Percentiles rank a stretch among this genome's conserved stretches.
phyloP scores from a whole-genome alignment of 176 grass and related monocot genomes.

The Saccharum spontaneum region DNA sequence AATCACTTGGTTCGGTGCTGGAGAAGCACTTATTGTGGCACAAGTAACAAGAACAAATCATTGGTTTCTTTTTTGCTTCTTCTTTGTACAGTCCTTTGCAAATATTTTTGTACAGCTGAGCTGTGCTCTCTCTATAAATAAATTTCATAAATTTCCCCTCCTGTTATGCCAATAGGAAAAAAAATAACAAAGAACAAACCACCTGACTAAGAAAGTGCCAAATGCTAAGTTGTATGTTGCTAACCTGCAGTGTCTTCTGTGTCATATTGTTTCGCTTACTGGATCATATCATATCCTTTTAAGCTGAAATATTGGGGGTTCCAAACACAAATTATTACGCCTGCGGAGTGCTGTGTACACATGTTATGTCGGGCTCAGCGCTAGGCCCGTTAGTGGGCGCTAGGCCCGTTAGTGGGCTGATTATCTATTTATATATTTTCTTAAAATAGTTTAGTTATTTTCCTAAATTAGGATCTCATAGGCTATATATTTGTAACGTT shows the following conservation, averaged over 20 bases:
- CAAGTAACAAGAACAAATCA: not conserved
- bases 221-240: not conserved
- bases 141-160: not conserved
- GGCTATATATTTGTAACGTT: too few species aligned
- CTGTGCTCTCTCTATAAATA: not conserved
- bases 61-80: not conserved
- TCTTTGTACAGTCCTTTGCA: not conserved
- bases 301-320: not conserved
- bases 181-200: not conserved
- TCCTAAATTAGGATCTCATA: too few species aligned
- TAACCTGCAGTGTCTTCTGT: not conserved
- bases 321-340: not conserved
- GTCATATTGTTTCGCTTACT: not conserved
- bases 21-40: not conserved
- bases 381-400: too few species aligned
- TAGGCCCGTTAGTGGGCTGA: too few species aligned
- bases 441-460: too few species aligned
- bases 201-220: not conserved
- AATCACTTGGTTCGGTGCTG: conserved; percentile 1
- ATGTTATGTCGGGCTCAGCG: too few species aligned
- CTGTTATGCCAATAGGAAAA: not conserved
- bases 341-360: not conserved
- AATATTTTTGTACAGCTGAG: not conserved
- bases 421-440: too few species aligned
- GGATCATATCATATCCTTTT: not conserved